Conservation (phyloP, 1,284 basidiomycete genomes). For the Moniliella sp. region DNA sequence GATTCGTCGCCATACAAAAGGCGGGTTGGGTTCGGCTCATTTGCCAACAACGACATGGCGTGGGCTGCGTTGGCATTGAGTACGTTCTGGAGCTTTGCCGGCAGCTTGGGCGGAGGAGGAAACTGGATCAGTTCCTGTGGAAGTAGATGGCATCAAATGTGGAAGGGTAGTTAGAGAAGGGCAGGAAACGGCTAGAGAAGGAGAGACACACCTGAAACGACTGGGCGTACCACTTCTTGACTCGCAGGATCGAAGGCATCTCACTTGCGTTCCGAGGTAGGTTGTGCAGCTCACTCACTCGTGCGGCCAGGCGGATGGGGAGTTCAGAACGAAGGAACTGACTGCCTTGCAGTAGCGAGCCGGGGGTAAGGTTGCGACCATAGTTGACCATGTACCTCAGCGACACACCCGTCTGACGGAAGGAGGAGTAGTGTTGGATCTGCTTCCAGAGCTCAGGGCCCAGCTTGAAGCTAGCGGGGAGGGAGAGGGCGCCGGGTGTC, state of each 20-base stretch:
- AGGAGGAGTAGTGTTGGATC: slow-evolving; percentile 24
- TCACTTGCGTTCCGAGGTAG: slow-evolving; percentile 72
- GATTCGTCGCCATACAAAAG: too few relatives aligned
- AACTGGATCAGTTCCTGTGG: slow-evolving; percentile 26
- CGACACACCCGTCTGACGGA: slow-evolving; percentile 28
- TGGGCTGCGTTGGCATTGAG: too few relatives aligned
- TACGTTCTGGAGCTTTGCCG: slow-evolving; percentile 20
- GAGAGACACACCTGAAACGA: slow-evolving; percentile 83
- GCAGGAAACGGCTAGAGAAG: too few relatives aligned
- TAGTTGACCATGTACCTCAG: slow-evolving; percentile 31
- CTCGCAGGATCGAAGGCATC: slow-evolving; percentile 81
- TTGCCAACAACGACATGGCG: too few relatives aligned
- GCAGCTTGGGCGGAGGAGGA: slow-evolving; percentile 17
- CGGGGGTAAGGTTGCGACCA: slow-evolving; percentile 25
- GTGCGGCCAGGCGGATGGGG: slow-evolving; percentile 78
- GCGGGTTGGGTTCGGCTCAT: too few relatives aligned
- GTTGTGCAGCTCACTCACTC: slow-evolving; percentile 85
- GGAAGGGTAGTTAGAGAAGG: too few relatives aligned
- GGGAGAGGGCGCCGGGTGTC: too few relatives aligned
- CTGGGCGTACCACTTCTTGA: slow-evolving; percentile 97
- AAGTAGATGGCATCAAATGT: too few relatives aligned
- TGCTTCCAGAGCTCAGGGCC: slow-evolving; percentile 22
- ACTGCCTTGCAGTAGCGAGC: slow-evolving; percentile 26
- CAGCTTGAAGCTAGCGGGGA: too few relatives aligned
- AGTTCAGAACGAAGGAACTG: slow-evolving; percentile 50